phyloP scores from a whole-genome alignment of 2,329 filamentous ascomycete species.

The Fusarium mundagurra region DNA sequence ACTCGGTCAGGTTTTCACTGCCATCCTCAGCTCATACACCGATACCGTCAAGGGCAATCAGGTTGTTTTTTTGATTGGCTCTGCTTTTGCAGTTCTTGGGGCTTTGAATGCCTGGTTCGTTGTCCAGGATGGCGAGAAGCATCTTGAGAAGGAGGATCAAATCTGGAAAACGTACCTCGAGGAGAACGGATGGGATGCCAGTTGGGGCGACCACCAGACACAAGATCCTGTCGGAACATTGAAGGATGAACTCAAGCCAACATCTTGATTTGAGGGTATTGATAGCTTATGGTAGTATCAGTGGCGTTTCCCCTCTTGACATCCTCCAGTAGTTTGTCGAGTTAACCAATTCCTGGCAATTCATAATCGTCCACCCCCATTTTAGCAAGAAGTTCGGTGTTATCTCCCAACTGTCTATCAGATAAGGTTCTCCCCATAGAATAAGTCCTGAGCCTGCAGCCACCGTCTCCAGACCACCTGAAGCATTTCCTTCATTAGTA shows the following conservation, averaged over 20 bases:
- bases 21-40: neutral
- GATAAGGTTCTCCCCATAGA: neutral
- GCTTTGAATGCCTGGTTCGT: slow-evolving; percentile 1
- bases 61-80: neutral
- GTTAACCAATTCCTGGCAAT: neutral
- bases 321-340: neutral
- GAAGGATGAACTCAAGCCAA: neutral
- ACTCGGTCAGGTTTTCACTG: neutral
- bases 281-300: neutral
- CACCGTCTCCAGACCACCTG: rapidly evolving
- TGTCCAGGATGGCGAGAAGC: neutral
- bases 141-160: slow-evolving; percentile 1
- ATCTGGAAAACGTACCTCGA: neutral
- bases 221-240: neutral
- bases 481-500: rapidly evolving
- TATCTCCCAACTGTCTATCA: neutral
- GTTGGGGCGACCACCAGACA: neutral
- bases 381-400: neutral
- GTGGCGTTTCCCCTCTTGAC: neutral
- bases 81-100: neutral
- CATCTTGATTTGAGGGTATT: neutral
- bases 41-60: slow-evolving; percentile 1
- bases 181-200: neutral
- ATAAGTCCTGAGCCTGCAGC: neutral
- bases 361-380: neutral